Evolutionary conservation across 768 basidiomycete species (phyloP).

Genomic region (Panaeolus cyanescens): DNA sequence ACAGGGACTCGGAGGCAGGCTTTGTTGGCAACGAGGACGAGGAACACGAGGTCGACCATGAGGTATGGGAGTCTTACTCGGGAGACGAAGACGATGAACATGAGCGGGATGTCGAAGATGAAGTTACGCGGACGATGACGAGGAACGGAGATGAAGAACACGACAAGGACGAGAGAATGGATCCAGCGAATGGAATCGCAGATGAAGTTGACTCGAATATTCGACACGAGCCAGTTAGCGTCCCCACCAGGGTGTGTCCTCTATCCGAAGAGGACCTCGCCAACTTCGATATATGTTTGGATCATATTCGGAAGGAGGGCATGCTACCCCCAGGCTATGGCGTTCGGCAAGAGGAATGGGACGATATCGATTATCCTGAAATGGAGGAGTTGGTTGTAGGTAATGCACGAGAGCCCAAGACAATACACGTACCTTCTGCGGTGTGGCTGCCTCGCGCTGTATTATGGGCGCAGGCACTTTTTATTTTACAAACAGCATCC

Average conservation of each 20-base stretch:
- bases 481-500: no score
- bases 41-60: not conserved
- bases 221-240: not conserved
- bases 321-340: slow-evolving; percentile 6
- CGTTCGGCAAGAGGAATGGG: slow-evolving; percentile 5
- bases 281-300: not conserved
- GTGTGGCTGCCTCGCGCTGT: slow-evolving; percentile 1
- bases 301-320: not conserved
- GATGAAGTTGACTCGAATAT: not conserved
- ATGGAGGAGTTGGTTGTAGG: not conserved
- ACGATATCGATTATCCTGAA: not conserved
- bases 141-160: no score
- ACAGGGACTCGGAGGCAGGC: not conserved
- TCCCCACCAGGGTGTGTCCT: not conserved
- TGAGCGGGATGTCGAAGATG: not conserved
- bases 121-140: no score
- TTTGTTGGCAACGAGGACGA: not conserved
- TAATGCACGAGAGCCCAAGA: not conserved
- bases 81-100: not conserved
- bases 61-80: not conserved
- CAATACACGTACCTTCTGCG: not conserved
- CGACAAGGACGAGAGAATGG: not conserved
- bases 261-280: not conserved
- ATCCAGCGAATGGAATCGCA: not conserved
- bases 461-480: slow-evolving; percentile 6